A percentile compares a stretch with the other conserved stretches of the same genome.
Conservation (phyloP, 495 filamentous ascomycete species). For the Parathielavia appendiculata region DNA sequence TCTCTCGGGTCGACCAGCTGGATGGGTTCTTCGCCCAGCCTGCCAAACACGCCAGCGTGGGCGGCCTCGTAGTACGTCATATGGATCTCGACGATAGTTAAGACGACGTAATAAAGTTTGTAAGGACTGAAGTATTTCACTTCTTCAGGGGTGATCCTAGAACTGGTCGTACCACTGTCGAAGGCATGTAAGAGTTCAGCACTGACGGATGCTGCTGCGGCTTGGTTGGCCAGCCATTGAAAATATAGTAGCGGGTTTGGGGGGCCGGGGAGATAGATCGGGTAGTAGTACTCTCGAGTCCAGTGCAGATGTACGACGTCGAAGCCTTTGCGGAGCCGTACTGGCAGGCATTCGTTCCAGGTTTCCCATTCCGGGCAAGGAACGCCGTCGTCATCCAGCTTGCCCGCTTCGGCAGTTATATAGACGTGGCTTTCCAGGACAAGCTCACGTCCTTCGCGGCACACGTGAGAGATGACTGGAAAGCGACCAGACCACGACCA, state of each 20-base stretch:
- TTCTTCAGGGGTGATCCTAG: no score
- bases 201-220: neutral
- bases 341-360: neutral
- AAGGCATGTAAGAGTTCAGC: no score
- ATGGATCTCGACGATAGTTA: no score
- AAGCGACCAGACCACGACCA: neutral
- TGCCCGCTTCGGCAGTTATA: neutral
- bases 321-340: constrained; percentile 1
- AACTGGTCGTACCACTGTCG: no score
- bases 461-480: neutral
- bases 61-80: no score
- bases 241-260: neutral
- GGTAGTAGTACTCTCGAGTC: neutral
- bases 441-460: neutral
- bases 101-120: no score
- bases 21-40: no score
- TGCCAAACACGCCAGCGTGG: no score
- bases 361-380: neutral
- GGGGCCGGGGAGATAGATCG: neutral
- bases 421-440: neutral
- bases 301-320: constrained; percentile 5
- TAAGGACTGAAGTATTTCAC: no score
- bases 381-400: neutral
- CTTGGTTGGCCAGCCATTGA: constrained; percentile 4
- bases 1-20: no score